Base-by-base conservation (phyloP, 2,329 filamentous ascomycete genomes). In the Hypocrella siamensis region DNA sequence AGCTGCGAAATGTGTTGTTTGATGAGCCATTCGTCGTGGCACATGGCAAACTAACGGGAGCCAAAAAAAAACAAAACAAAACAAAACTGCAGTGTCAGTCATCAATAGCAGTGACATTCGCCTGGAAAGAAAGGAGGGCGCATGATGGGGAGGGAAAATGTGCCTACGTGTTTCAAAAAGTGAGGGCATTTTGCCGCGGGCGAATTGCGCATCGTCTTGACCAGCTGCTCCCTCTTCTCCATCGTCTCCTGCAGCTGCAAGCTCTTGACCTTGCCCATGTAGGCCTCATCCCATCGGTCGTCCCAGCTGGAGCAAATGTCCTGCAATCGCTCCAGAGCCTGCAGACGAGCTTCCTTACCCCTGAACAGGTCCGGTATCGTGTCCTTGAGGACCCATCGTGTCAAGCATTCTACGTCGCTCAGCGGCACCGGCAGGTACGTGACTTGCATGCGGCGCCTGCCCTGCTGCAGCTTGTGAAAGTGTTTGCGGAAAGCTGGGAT, bases 11-110 rank as follows among this genome's bases (percentile, higher is more conserved):
- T 94, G 45, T 92, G 86, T 51, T 93, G 85, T 51, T 90, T 83
- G 52, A 98, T 84, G 29, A 93, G 68, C 85, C 88, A 96, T 56
- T 94, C 82, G 48, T 94, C 84, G 48, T 98, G 85, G 47, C 86
- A 82, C 81, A 93, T 92, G 39, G 85, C 80, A 50, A 90, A 94
- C 79, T 88, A n/a, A n/a, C 38, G 31, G 39, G 30, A 17, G 14
- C 17, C 19, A n/a, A 26, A 27, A 19, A 36, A 6, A 17, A 16
- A n/a, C 24, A 28, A 24, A 25, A 31, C 9, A 33, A 28, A 31
- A 27, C 15, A 10, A 5, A 4, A n/a, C 15, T 14, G 27, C 9
- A 18, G 14, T 14, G 6, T 10, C 16, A 15, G 6, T 8, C 32
- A 17, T 17, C 3, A 26, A 18, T 11, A 68, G n/a, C n/a, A n/a